phyloP scores from a whole-genome alignment of 78 protist genomes.

The Mantamonas sphyraenae region DNA sequence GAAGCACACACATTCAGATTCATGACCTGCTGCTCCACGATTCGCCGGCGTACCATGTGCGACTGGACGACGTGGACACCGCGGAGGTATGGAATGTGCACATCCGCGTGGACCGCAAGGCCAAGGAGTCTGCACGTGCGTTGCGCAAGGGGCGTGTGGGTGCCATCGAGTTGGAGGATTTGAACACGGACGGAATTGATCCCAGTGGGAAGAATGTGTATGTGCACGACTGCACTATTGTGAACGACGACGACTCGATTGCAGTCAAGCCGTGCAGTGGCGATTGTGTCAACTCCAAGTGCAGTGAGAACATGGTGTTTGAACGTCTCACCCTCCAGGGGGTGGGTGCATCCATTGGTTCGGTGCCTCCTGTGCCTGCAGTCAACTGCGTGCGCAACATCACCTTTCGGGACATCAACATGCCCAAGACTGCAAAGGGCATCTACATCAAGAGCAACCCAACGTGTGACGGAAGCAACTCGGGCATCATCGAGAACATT shows the following conservation, averaged over 20 bases:
- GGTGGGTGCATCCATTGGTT: constrained; percentile 43
- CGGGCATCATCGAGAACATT: constrained; percentile 20
- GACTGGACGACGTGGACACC: constrained; percentile 24
- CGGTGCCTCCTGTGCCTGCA: constrained; percentile 16
- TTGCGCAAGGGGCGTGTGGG: too few species aligned
- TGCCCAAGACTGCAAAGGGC: constrained; percentile 48
- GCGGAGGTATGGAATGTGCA: constrained; percentile 27
- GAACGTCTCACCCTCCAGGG: constrained; percentile 44
- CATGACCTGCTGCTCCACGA: constrained; percentile 29
- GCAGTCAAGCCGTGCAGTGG: constrained; percentile 23
- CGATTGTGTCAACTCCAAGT: constrained; percentile 3
- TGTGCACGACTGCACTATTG: constrained; percentile 50
- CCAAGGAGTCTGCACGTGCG: constrained; percentile 21
- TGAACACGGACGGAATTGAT: constrained; percentile 58
- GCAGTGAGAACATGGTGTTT: constrained; percentile 38
- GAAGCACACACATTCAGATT: constrained; percentile 10
- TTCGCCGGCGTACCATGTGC: constrained; percentile 43
- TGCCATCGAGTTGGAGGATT: constrained; percentile 38
- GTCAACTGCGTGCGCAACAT: constrained; percentile 36
- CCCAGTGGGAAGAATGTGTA: constrained; percentile 35
- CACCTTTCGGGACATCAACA: constrained; percentile 51
- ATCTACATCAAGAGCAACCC: constrained; percentile 41
- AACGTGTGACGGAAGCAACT: not conserved
- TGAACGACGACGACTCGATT: constrained; percentile 64
- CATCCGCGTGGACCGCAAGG: constrained; percentile 35